Percentiles rank a stretch among this genome's conserved stretches.
Conservation (phyloP, 1,139 yeast species). For the Pichia terricola region DNA sequence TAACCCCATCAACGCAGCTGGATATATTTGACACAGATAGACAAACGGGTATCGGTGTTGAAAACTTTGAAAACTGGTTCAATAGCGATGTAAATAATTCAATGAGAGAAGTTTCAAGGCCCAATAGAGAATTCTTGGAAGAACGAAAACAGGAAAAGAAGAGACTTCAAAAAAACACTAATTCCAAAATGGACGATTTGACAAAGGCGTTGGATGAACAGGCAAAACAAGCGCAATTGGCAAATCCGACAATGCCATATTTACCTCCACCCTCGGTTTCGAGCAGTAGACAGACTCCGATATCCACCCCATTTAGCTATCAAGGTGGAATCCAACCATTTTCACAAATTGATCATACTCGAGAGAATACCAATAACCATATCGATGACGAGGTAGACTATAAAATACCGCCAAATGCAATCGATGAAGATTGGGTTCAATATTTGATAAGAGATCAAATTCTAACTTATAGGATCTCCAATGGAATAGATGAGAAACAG, state of each 20-base stretch:
- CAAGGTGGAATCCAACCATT: background rate
- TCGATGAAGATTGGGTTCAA: slow-evolving; percentile 26
- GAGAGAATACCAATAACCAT: slow-evolving; percentile 1
- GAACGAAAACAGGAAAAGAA: slow-evolving; percentile 14
- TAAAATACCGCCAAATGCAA: slow-evolving; percentile 11
- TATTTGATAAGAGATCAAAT: slow-evolving; percentile 23
- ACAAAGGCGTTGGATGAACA: slow-evolving; percentile 24
- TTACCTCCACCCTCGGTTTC: slow-evolving; percentile 11
- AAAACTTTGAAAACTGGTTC: slow-evolving; percentile 25
- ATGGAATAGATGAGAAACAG: background rate
- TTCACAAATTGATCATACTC: background rate
- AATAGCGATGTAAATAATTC: slow-evolving; percentile 21
- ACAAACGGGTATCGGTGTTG: slow-evolving; percentile 20
- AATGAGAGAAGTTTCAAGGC: slow-evolving; percentile 24
- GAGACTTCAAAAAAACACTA: slow-evolving; percentile 15
- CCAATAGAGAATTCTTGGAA: slow-evolving; percentile 19
- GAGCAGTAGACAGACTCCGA: slow-evolving; percentile 5
- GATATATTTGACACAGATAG: slow-evolving; percentile 23
- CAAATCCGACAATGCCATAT: slow-evolving; percentile 19
- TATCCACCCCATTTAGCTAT: background rate
- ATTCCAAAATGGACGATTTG: slow-evolving; percentile 22
- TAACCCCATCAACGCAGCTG: slow-evolving; percentile 21
- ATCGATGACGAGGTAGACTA: slow-evolving; percentile 9
- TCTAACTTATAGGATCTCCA: slow-evolving; percentile 3
- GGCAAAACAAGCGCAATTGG: slow-evolving; percentile 18